Percentiles rank a stretch among this genome's conserved stretches.
phyloP scores from a whole-genome alignment of 2,329 filamentous ascomycete genomes.

The Cercospora brassicicola region DNA sequence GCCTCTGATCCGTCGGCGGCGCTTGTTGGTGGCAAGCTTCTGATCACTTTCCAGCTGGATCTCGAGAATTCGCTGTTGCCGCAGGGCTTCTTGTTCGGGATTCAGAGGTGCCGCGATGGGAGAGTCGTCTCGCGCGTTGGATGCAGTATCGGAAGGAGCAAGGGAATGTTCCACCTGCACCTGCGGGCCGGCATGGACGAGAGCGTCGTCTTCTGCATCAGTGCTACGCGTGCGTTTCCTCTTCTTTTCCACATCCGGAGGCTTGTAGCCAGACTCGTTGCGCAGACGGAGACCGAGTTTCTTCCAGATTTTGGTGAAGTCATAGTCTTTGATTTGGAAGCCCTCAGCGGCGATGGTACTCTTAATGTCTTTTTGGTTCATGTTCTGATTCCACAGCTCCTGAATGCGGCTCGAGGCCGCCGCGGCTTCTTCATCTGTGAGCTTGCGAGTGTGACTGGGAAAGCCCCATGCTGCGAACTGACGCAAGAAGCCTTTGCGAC shows the following conservation, averaged over 20 bases:
- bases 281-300: conserved; percentile 56
- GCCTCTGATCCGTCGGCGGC: conserved; percentile 66
- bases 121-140: background rate
- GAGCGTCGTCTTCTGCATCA: background rate
- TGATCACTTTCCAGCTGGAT: conserved; percentile 55
- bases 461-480: conserved; percentile 66
- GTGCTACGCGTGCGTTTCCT: conserved; percentile 18
- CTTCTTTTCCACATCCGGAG: conserved; percentile 42
- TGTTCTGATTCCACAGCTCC: conserved; percentile 76
- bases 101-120: conserved; percentile 15
- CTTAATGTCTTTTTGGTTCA: conserved; percentile 72
- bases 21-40: conserved; percentile 63
- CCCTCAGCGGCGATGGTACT: conserved; percentile 69
- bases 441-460: conserved; percentile 64
- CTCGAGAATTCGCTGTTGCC: conserved; percentile 29
- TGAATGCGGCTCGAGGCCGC: conserved; percentile 67
- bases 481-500: conserved; percentile 29
- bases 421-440: conserved; percentile 69
- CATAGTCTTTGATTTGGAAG: conserved; percentile 64
- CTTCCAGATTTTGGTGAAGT: conserved; percentile 53
- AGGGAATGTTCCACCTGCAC: background rate
- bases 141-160: background rate
- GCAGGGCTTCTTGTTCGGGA: conserved; percentile 27
- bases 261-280: conserved; percentile 26
- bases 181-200: background rate